A percentile compares a stretch with the other conserved stretches of the same genome.
Evolutionary conservation across 1,139 yeast genomes (phyloP).

Genomic region (Geotrichum reessii): DNA sequence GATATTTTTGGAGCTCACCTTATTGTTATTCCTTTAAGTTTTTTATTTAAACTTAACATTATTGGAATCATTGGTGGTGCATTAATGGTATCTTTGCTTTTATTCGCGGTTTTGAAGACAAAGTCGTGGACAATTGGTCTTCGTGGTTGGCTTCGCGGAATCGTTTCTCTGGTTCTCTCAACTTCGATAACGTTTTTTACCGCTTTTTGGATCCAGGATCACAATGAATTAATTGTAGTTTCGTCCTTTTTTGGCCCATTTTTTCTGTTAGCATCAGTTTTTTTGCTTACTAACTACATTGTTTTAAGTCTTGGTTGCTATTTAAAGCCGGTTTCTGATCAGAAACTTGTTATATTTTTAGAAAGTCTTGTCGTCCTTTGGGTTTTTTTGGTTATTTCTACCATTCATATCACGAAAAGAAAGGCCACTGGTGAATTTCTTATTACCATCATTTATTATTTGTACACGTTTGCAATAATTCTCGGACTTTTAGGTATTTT

Average conservation of each 20-base stretch:
- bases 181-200: slow-evolving; percentile 38
- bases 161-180: slow-evolving; percentile 49
- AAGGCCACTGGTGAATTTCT: slow-evolving; percentile 58
- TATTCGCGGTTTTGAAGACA: slow-evolving; percentile 44
- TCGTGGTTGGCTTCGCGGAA: slow-evolving; percentile 50
- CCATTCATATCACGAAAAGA: slow-evolving; percentile 43
- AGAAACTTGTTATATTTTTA: slow-evolving; percentile 60
- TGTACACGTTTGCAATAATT: slow-evolving; percentile 48
- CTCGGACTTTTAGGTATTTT: slow-evolving; percentile 49
- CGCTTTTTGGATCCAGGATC: slow-evolving; percentile 35
- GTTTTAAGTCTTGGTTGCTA: slow-evolving; percentile 49
- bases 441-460: slow-evolving; percentile 46
- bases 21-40: slow-evolving; percentile 48
- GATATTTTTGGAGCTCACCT: slow-evolving; percentile 55
- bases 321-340: slow-evolving; percentile 60
- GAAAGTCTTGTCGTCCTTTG: slow-evolving; percentile 55
- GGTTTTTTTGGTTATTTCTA: slow-evolving; percentile 48
- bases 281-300: slow-evolving; percentile 51
- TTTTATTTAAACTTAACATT: slow-evolving; percentile 46
- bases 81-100: slow-evolving; percentile 44
- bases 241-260: slow-evolving; percentile 50
- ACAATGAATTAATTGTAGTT: slow-evolving; percentile 57
- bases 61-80: slow-evolving; percentile 52
- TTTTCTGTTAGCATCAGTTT: slow-evolving; percentile 42
- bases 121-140: slow-evolving; percentile 45